Evolutionary conservation across 1,139 yeast species (phyloP).

Genomic region (Komagataea norvegica): DNA sequence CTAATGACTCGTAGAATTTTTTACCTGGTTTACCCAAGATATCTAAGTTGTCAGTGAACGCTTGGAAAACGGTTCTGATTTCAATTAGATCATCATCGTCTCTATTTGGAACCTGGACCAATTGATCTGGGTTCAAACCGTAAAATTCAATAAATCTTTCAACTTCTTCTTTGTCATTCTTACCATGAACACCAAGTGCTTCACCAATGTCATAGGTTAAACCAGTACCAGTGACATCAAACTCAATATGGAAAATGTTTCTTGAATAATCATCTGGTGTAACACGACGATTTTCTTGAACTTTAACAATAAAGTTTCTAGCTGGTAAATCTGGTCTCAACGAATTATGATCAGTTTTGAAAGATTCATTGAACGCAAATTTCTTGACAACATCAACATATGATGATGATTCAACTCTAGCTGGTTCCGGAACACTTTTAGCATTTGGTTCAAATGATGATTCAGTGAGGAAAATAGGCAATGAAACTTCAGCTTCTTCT

Average conservation of each 20-base stretch:
- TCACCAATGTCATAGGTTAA: conserved; percentile 92
- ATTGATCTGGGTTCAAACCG: conserved; percentile 62
- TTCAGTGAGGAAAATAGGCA: conserved; percentile 54
- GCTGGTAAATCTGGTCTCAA: conserved; percentile 91
- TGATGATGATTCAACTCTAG: conserved; percentile 40
- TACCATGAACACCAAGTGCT: conserved; percentile 93
- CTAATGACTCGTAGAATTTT: conserved; percentile 82
- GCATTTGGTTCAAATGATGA: conserved; percentile 59
- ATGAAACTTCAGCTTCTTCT: conserved; percentile 27
- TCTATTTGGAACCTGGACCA: conserved; percentile 68
- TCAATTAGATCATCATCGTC: conserved; percentile 58
- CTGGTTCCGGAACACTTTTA: conserved; percentile 37
- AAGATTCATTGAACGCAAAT: conserved; percentile 80
- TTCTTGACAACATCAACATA: conserved; percentile 61
- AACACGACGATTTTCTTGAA: conserved; percentile 85
- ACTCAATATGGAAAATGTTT: conserved; percentile 94
- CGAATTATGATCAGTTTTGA: conserved; percentile 39
- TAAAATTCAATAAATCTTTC: conserved; percentile 65
- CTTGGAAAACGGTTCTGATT: conserved; percentile 77
- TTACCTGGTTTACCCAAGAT: conserved; percentile 94
- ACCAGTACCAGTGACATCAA: conserved; percentile 87
- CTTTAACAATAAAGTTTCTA: conserved; percentile 80
- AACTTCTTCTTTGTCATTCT: conserved; percentile 66
- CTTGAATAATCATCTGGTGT: conserved; percentile 92
- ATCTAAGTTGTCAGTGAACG: conserved; percentile 75